phyloP scores from a whole-genome alignment of 345 rosid genomes.

The Murraya paniculata region DNA sequence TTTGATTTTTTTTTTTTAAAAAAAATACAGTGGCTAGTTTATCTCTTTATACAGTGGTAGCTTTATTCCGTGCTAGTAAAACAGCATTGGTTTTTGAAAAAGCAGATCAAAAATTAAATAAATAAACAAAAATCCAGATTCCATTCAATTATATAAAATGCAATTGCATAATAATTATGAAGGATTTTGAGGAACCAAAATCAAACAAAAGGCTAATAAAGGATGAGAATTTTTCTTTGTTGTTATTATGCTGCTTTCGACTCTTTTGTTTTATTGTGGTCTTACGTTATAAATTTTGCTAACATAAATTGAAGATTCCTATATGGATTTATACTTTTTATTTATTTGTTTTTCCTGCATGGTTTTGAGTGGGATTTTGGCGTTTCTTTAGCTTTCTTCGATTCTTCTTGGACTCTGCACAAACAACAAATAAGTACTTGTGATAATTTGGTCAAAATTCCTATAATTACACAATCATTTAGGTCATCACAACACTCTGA shows the following conservation, averaged over 20 bases:
- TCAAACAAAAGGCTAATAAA: constrained; percentile 14
- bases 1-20: too few species aligned
- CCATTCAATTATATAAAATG: constrained; percentile 21
- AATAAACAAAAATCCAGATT: constrained; percentile 20
- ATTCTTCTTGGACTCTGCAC: constrained; percentile 3
- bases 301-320: constrained; percentile 24
- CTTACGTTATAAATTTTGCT: constrained; percentile 19
- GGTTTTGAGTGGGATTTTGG: constrained; percentile 58
- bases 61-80: constrained; percentile 44
- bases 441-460: constrained; percentile 13
- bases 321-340: background rate
- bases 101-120: constrained; percentile 45
- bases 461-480: constrained; percentile 30
- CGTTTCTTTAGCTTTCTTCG: constrained; percentile 21
- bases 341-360: constrained; percentile 28
- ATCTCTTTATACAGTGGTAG: background rate
- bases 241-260: background rate
- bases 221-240: constrained; percentile 8
- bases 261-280: constrained; percentile 21
- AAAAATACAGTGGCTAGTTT: too few species aligned
- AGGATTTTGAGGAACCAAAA: background rate
- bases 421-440: constrained; percentile 26
- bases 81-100: constrained; percentile 40
- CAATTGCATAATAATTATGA: background rate
- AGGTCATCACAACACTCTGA: background rate